Conservation (phyloP, 257 asterid genomes). For the Penstemon barbatus region DNA sequence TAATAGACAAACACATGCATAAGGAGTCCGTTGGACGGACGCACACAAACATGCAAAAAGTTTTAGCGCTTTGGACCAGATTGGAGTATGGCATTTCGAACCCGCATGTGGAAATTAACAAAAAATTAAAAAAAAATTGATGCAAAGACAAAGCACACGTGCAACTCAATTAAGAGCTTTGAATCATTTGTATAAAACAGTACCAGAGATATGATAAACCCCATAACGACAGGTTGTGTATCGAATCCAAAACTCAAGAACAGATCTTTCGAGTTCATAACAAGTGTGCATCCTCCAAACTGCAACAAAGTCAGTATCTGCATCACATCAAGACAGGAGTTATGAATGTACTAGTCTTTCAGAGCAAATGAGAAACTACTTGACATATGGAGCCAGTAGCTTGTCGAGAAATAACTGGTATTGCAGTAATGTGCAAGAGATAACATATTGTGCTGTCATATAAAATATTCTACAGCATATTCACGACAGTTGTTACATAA, state of each 20-base stretch:
- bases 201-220: constrained; percentile 93
- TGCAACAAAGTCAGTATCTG: constrained; percentile 84
- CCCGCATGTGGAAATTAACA: too few relatives aligned
- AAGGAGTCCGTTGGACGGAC: too few relatives aligned
- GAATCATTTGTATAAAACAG: too few relatives aligned
- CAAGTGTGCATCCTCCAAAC: constrained; percentile 95
- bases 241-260: constrained; percentile 95
- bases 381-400: too few relatives aligned
- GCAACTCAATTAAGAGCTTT: background rate
- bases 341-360: background rate
- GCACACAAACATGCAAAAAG: background rate
- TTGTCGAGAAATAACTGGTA: too few relatives aligned
- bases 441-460: too few relatives aligned
- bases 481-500: background rate
- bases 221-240: constrained; percentile 91
- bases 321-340: constrained; percentile 13
- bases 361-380: background rate
- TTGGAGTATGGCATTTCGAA: background rate
- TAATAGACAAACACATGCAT: too few relatives aligned
- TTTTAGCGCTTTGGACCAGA: too few relatives aligned
- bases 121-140: too few relatives aligned
- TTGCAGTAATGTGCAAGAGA: background rate
- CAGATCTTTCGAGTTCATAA: constrained; percentile 84
- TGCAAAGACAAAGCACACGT: background rate
- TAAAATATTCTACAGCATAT: too few relatives aligned